Conservation (phyloP, 2,329 filamentous ascomycete species). For the Microsporum canis region DNA sequence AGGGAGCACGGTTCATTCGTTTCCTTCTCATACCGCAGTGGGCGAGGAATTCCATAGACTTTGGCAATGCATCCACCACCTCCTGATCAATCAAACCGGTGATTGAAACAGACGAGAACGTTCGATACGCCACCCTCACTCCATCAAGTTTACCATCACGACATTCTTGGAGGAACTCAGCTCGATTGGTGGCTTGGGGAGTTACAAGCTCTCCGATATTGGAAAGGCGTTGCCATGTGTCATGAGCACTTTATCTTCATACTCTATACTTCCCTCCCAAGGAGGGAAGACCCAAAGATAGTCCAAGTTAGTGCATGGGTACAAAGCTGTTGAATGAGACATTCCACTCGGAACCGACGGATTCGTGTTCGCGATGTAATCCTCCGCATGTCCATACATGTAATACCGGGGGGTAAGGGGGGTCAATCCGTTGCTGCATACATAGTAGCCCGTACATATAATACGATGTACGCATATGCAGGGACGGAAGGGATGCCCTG, state of each 20-base stretch:
- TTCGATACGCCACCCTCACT: slow-evolving; percentile 56
- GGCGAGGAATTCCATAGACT: slow-evolving; percentile 28
- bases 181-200: slow-evolving; percentile 50
- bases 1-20: background rate
- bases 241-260: slow-evolving; percentile 11
- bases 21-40: slow-evolving; percentile 28
- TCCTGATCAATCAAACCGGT: slow-evolving; percentile 63
- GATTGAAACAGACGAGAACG: slow-evolving; percentile 51
- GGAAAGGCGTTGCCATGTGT: slow-evolving; percentile 11
- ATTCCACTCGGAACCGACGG: background rate
- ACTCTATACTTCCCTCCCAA: background rate
- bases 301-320: background rate
- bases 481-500: background rate
- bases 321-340: background rate
- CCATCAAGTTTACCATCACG: slow-evolving; percentile 54
- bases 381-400: background rate
- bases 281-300: background rate
- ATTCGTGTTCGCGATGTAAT: background rate
- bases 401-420: background rate
- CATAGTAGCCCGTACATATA: background rate
- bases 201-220: slow-evolving; percentile 54
- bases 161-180: slow-evolving; percentile 59
- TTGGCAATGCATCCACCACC: slow-evolving; percentile 44
- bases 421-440: background rate
- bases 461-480: background rate